Percentiles rank a stretch among this genome's conserved stretches.
phyloP scores from a whole-genome alignment of 2,329 filamentous ascomycete species.

The Aspergillus sp. region DNA sequence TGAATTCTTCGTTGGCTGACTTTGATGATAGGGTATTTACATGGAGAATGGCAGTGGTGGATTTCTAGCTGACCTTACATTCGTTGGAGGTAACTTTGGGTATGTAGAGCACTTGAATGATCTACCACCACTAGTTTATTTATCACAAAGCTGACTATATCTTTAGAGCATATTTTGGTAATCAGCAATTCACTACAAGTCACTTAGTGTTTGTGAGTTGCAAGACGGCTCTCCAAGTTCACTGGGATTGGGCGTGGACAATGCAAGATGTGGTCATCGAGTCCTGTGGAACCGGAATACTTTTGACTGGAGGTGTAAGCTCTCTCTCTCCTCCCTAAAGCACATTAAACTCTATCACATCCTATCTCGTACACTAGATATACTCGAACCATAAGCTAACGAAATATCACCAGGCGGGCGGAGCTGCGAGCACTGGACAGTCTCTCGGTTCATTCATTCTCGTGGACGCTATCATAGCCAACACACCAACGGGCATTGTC shows the following conservation, averaged over 20 bases:
- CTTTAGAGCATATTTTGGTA: conserved; percentile 46
- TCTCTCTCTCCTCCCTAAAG: too few relatives aligned
- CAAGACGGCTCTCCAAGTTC: conserved; percentile 55
- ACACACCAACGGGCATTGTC: too few relatives aligned
- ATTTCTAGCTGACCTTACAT: conserved; percentile 59
- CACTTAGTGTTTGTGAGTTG: conserved; percentile 53
- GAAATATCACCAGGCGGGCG: too few relatives aligned
- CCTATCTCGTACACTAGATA: too few relatives aligned
- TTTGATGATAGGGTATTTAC: conserved; percentile 27
- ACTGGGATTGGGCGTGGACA: conserved; percentile 63
- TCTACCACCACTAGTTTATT: background rate
- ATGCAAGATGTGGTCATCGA: conserved; percentile 52
- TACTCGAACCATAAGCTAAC: too few relatives aligned
- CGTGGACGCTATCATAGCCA: too few relatives aligned
- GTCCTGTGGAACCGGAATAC: too few relatives aligned
- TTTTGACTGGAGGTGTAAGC: too few relatives aligned
- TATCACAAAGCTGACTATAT: background rate
- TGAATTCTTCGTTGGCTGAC: too few relatives aligned
- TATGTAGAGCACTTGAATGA: conserved; percentile 18
- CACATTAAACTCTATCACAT: too few relatives aligned
- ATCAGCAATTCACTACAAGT: conserved; percentile 62
- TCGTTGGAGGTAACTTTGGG: conserved; percentile 62
- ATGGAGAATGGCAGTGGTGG: conserved; percentile 53
- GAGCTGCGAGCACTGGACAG: too few relatives aligned
- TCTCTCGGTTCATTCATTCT: too few relatives aligned